Evolutionary conservation across 2,329 filamentous ascomycete genomes (phyloP).

Genomic region (Arthrobotrys conoides): DNA sequence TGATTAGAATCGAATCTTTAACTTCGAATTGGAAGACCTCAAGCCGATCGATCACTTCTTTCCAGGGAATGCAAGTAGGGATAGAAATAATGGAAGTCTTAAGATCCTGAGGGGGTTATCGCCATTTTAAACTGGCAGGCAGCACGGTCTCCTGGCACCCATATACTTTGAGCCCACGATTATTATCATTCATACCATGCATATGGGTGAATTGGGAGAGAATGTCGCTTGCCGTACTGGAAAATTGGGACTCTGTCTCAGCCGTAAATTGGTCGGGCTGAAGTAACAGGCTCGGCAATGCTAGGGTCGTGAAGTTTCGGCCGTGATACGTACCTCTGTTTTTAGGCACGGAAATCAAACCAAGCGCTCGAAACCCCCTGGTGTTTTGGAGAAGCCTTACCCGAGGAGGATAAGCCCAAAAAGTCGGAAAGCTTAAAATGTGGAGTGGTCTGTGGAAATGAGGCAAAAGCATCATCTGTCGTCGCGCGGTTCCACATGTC

Average conservation of each 20-base stretch:
- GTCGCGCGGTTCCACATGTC: not conserved
- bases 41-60: not conserved
- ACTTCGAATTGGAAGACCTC: not conserved
- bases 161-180: not conserved
- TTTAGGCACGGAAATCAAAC: not conserved
- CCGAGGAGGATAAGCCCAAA: not conserved
- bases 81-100: not conserved
- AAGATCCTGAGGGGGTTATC: not conserved
- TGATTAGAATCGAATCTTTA: not conserved
- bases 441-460: conserved; percentile 2
- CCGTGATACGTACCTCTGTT: not conserved
- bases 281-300: not conserved
- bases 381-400: not conserved
- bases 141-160: not conserved
- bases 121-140: conserved; percentile 1
- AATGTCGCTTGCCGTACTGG: not conserved
- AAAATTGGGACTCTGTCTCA: not conserved
- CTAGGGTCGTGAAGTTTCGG: not conserved
- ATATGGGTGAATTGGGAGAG: not conserved
- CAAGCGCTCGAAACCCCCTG: not conserved
- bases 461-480: not conserved
- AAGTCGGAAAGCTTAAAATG: not conserved
- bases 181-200: not conserved
- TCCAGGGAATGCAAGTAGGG: not conserved
- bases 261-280: not conserved